Evolutionary conservation across 768 basidiomycete genomes (phyloP), one percentile per base, ranked within the genome.

Genomic region (Daedaleopsis nitida): DNA sequence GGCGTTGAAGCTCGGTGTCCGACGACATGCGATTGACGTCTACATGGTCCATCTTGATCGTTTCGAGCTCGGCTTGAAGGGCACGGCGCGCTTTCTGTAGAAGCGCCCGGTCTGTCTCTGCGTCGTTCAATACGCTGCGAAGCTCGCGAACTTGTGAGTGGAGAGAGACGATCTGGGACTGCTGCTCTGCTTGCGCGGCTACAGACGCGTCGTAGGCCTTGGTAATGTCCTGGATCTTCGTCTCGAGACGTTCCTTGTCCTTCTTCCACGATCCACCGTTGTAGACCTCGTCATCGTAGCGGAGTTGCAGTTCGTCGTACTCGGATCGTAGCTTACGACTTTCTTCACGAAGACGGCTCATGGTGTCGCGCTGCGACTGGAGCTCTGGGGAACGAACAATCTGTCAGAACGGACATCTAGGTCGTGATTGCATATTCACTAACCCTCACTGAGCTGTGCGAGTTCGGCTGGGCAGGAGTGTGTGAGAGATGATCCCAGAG

Each of bases 111-210:
- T 94, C 92, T 3, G 90, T 86, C 70, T 94, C 93, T 5, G 91
- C 91, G 60, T 94, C 93, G 68, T 94, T 91, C 63, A 95, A 76
- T 16, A 93, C 89, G 24, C 82, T 76, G 9, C 92, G 86, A 32
- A 95, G 79, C 68, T 94, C 91, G 44, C 90, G 86, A 56, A 92
- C 91, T 80, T 94, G 92, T 1, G 90, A 91, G 68, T 94, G 90
- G 16, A 94, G 80, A 2, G 88, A 82, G 32, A 91, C 88, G 49
- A 94, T 93, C 63, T 93, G 93, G 0, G 87, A 78, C 69, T 93
- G 92, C 66, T 94, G 93, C 66, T 94, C 92, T 0, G 85, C 77
- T 67, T 92, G 91, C 0, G 84, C 87, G 43, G 81, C 81, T 1
- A 81, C 83, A 1, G 91, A 87, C 1, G 86, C 79, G 65, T 92